Conservation (phyloP, 2,329 filamentous ascomycete species). For the Ophiostoma australiae region DNA sequence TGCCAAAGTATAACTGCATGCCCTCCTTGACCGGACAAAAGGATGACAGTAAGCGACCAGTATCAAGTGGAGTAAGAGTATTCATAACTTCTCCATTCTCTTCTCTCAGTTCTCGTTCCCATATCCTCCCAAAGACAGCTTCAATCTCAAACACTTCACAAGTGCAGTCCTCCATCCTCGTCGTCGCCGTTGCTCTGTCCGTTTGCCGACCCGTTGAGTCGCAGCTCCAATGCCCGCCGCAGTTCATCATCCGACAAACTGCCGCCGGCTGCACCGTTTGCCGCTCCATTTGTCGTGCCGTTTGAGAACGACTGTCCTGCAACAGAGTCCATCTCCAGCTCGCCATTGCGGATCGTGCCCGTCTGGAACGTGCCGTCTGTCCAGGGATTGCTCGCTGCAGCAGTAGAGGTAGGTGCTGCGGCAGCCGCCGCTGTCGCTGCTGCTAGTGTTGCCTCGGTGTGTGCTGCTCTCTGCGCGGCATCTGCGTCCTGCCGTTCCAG, state of each 20-base stretch:
- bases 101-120: neutral
- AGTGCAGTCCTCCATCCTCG: slow-evolving; percentile 58
- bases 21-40: neutral
- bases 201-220: neutral
- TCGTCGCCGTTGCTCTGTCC: slow-evolving; percentile 40
- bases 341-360: slow-evolving; percentile 50
- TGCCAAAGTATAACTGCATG: neutral
- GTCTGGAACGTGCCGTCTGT: slow-evolving; percentile 60
- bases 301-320: slow-evolving; percentile 20
- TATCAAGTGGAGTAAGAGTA: neutral
- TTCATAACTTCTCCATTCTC: neutral
- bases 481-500: slow-evolving; percentile 23
- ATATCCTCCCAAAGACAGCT: neutral
- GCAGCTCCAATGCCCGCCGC: slow-evolving; percentile 43
- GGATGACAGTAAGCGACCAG: neutral
- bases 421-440: slow-evolving; percentile 11
- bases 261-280: slow-evolving; percentile 30
- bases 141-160: slow-evolving; percentile 37
- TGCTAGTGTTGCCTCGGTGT: slow-evolving; percentile 4
- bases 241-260: slow-evolving; percentile 31
- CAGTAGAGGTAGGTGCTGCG: neutral
- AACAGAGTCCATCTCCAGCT: slow-evolving; percentile 42
- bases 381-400: slow-evolving; percentile 44
- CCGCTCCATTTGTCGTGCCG: neutral
- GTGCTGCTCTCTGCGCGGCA: slow-evolving; percentile 20